Evolutionary conservation across 805 yeast species (phyloP).

Genomic region (Lipomyces japonicus): DNA sequence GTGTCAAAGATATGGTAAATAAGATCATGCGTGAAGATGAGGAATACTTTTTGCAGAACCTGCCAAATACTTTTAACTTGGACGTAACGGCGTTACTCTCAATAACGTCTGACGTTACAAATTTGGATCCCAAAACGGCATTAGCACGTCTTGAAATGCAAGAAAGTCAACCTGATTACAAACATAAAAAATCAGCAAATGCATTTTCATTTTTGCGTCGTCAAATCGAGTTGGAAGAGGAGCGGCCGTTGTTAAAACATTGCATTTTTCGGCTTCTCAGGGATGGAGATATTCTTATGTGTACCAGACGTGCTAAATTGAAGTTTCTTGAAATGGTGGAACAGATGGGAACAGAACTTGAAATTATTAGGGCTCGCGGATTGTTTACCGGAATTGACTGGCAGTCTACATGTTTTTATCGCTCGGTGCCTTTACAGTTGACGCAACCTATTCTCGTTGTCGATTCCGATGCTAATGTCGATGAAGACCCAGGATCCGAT

Average conservation of each 20-base stretch:
- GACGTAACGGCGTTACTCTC: constrained; percentile 19
- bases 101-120: constrained; percentile 20
- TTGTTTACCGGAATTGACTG: constrained; percentile 12
- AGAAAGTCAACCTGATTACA: not conserved
- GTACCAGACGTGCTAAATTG: constrained; percentile 5
- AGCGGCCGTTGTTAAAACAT: not conserved
- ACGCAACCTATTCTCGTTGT: not conserved
- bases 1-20: not conserved
- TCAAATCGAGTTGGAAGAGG: constrained; percentile 17
- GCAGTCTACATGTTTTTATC: constrained; percentile 3
- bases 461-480: not conserved
- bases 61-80: constrained; percentile 13
- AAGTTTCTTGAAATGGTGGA: constrained; percentile 13
- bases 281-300: constrained; percentile 2
- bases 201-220: constrained; percentile 14
- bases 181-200: constrained; percentile 14
- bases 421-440: not conserved
- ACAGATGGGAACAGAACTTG: constrained; percentile 9
- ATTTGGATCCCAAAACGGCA: constrained; percentile 4
- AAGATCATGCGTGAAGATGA: constrained; percentile 4
- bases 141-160: constrained; percentile 3
- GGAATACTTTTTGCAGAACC: constrained; percentile 3
- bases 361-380: not conserved
- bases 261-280: constrained; percentile 1
- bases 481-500: not conserved